Conservation (phyloP, 164 flowering plant genomes). For the Dillenia turbinata region DNA sequence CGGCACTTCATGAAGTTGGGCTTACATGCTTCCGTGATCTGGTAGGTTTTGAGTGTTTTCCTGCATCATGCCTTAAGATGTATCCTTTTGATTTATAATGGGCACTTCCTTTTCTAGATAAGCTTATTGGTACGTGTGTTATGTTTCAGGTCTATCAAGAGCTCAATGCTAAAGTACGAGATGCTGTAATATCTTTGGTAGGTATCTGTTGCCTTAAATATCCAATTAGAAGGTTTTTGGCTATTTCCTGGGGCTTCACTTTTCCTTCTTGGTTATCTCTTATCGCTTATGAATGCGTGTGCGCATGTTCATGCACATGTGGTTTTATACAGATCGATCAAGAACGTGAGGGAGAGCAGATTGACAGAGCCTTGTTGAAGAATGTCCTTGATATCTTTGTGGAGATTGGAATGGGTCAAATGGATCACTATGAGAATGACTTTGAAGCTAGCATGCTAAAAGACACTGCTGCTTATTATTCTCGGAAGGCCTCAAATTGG, state of each 20-base stretch:
- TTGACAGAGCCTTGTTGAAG: slow-evolving; percentile 72
- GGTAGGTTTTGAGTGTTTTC: slow-evolving; percentile 32
- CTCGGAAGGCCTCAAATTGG: slow-evolving; percentile 84
- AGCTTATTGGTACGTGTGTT: neutral
- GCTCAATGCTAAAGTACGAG: slow-evolving; percentile 61
- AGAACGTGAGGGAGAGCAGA: slow-evolving; percentile 75
- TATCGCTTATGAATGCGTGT: too few relatives aligned
- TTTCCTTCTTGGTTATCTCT: too few relatives aligned
- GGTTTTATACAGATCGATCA: slow-evolving; percentile 39
- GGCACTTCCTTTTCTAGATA: neutral
- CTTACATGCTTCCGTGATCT: slow-evolving; percentile 82
- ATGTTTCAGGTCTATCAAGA: slow-evolving; percentile 57
- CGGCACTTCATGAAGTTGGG: slow-evolving; percentile 89
- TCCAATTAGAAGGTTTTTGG: too few relatives aligned
- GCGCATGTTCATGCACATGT: too few relatives aligned
- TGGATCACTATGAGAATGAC: slow-evolving; percentile 63
- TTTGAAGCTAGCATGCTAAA: slow-evolving; percentile 63
- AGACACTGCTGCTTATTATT: slow-evolving; percentile 70
- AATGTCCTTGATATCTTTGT: slow-evolving; percentile 78
- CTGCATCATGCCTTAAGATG: neutral
- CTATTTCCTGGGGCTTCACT: too few relatives aligned
- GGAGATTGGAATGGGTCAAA: slow-evolving; percentile 74
- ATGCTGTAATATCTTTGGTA: slow-evolving; percentile 56
- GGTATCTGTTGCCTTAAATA: slow-evolving; percentile 2
- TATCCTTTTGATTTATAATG: neutral